Evolutionary conservation across 176 grass and related monocot genomes (phyloP).

Genomic region (Elymus sibiricus): DNA sequence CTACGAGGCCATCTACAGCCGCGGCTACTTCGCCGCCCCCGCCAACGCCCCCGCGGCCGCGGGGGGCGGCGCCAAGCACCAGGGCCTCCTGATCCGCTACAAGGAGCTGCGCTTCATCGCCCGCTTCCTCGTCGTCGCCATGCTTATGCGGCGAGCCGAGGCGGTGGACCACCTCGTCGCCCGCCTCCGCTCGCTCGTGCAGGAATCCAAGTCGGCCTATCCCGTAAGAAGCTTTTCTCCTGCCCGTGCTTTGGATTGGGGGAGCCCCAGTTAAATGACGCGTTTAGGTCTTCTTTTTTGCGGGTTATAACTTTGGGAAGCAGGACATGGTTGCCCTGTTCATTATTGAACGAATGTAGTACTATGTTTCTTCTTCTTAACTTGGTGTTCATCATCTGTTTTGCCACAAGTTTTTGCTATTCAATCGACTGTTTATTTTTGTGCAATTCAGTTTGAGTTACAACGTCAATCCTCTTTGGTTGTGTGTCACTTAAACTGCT

Average conservation of each 20-base stretch:
- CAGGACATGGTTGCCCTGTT: not conserved
- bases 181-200: constrained; percentile 67
- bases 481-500: not conserved
- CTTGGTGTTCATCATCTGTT: not conserved
- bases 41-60: not conserved
- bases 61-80: constrained; percentile 34
- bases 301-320: not conserved
- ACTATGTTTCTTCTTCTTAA: not conserved
- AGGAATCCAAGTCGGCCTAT: constrained; percentile 71
- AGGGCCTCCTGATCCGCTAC: constrained; percentile 63
- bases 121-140: constrained; percentile 78
- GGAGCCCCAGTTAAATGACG: not conserved
- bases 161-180: constrained; percentile 67
- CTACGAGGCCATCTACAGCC: constrained; percentile 94
- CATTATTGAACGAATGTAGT: not conserved
- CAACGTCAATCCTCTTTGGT: not conserved
- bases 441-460: not conserved
- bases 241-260: constrained; percentile 1
- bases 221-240: constrained; percentile 48
- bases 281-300: not conserved
- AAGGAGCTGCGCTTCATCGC: constrained; percentile 92
- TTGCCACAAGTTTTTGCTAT: not conserved
- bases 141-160: constrained; percentile 69
- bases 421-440: not conserved
- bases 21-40: constrained; percentile 74